phyloP scores from a whole-genome alignment of 768 basidiomycete species.

The Termitomyces sp. region DNA sequence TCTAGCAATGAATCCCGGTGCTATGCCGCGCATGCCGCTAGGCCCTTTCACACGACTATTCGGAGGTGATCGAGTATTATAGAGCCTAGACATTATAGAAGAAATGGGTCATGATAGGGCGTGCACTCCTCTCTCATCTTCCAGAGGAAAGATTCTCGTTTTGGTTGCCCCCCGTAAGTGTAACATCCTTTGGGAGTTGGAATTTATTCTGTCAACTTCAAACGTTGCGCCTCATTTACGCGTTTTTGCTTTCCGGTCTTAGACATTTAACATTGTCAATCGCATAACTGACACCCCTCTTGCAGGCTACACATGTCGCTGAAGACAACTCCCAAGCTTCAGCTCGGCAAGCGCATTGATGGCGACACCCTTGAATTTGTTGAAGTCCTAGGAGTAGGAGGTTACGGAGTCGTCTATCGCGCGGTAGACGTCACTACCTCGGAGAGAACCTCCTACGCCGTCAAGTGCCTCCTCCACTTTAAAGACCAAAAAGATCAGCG shows the following conservation, averaged over 20 bases:
- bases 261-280: neutral
- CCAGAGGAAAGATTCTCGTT: neutral
- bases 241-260: neutral
- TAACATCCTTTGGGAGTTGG: neutral
- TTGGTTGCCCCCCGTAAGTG: neutral
- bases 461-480: conserved; percentile 80
- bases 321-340: conserved; percentile 31
- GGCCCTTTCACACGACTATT: neutral
- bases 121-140: neutral
- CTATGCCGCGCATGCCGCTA: neutral
- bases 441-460: conserved; percentile 63
- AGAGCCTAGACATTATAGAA: conserved; percentile 1
- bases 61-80: conserved; percentile 1
- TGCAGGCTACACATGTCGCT: conserved; percentile 10
- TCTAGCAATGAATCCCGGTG: neutral
- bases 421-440: conserved; percentile 60
- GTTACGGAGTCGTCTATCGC: conserved; percentile 94
- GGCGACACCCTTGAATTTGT: conserved; percentile 76
- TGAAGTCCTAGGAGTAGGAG: conserved; percentile 85
- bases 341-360: conserved; percentile 80
- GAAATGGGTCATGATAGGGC: neutral
- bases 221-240: neutral
- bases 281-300: conserved; percentile 2
- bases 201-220: neutral
- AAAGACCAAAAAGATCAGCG: conserved; percentile 25